A percentile compares a stretch with the other conserved stretches of the same genome.
Conservation (phyloP, 768 basidiomycete species). For the Austroboletus eburneus region DNA sequence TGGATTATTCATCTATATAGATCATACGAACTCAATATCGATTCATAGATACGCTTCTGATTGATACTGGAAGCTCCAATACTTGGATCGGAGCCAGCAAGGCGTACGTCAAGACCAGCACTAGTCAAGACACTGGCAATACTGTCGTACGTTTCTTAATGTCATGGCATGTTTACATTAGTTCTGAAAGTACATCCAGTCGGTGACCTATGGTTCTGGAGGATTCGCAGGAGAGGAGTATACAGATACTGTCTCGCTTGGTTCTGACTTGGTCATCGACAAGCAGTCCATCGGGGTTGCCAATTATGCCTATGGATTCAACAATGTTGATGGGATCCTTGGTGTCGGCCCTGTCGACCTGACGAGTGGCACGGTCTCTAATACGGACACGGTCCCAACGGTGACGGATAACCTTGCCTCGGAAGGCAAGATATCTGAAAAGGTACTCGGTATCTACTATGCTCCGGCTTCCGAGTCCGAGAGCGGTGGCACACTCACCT, state of each 20-base stretch:
- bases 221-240: neutral
- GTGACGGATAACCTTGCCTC: neutral
- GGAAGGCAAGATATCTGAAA: neutral
- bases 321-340: neutral
- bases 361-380: neutral
- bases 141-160: neutral
- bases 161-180: neutral
- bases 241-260: neutral
- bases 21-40: neutral
- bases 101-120: slow-evolving; percentile 9
- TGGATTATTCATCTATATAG: neutral
- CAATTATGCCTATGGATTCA: neutral
- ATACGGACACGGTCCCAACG: neutral
- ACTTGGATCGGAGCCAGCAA: slow-evolving; percentile 24
- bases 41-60: slow-evolving; percentile 20
- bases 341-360: neutral
- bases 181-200: neutral
- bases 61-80: slow-evolving; percentile 30
- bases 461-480: neutral
- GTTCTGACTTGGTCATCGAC: neutral
- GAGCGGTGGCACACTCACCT: too few species aligned
- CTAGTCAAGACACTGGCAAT: slow-evolving; percentile 15
- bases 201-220: neutral
- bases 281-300: neutral
- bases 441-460: neutral